Percentiles rank a stretch among this genome's conserved stretches.
Evolutionary conservation across 768 basidiomycete genomes (phyloP).

Genomic region (Clitopilus passeckerianus): DNA sequence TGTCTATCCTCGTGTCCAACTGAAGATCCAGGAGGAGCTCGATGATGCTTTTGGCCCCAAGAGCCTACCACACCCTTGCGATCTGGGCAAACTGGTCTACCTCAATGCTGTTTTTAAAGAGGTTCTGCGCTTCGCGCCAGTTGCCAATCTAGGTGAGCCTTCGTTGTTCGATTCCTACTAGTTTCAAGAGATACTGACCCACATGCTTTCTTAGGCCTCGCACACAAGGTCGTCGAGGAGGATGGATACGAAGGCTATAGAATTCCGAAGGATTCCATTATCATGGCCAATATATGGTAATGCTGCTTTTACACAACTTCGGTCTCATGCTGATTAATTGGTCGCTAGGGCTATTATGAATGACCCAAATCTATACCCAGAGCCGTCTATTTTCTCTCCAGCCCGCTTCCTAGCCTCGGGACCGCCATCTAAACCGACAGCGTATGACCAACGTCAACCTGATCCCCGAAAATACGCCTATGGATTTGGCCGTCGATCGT

Average conservation of each 20-base stretch:
- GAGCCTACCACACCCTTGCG: constrained; percentile 25
- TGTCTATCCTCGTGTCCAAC: constrained; percentile 36
- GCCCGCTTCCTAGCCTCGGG: constrained; percentile 21
- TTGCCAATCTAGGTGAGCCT: constrained; percentile 31
- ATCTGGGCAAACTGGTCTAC: constrained; percentile 24
- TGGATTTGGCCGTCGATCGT: constrained; percentile 27
- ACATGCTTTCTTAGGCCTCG: constrained; percentile 24
- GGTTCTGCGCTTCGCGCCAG: constrained; percentile 33
- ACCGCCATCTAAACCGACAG: background rate
- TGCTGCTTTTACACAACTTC: too few species aligned
- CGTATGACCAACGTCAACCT: constrained; percentile 12
- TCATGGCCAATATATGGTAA: constrained; percentile 45
- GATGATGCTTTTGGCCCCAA: constrained; percentile 25
- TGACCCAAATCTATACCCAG: constrained; percentile 34
- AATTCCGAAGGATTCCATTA: constrained; percentile 39
- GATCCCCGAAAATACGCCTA: constrained; percentile 27
- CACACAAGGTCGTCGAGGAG: constrained; percentile 35
- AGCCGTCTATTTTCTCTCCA: constrained; percentile 35
- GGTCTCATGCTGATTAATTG: too few species aligned
- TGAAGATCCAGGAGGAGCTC: constrained; percentile 34
- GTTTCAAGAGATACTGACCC: background rate
- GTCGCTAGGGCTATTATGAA: constrained; percentile 35
- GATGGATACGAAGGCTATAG: constrained; percentile 39
- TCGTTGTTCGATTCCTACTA: background rate
- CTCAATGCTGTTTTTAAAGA: constrained; percentile 34